A percentile compares a stretch with the other conserved stretches of the same genome.
Evolutionary conservation across 805 yeast genomes (phyloP).

Genomic region (Saccharomycopsis sp.): DNA sequence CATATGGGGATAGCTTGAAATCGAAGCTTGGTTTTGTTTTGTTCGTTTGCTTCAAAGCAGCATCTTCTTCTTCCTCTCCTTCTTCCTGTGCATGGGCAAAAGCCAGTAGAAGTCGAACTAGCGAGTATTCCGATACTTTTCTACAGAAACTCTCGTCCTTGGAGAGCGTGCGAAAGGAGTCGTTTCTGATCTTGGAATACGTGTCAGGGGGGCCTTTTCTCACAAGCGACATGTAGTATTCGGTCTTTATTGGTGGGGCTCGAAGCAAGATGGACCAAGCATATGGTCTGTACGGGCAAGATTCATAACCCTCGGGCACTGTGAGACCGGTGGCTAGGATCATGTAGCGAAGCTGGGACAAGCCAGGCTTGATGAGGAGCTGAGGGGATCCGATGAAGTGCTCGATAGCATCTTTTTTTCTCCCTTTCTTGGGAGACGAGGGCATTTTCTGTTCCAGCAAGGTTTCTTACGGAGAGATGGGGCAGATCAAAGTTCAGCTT

Average conservation of each 20-base stretch:
- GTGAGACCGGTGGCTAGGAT: slow-evolving; percentile 39
- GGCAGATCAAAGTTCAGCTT: too few species aligned
- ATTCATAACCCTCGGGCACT: slow-evolving; percentile 19
- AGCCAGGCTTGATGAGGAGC: slow-evolving; percentile 37
- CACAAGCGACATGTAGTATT: slow-evolving; percentile 45
- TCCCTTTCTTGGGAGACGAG: slow-evolving; percentile 26
- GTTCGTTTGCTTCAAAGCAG: slow-evolving; percentile 15
- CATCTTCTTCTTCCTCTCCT: slow-evolving; percentile 3
- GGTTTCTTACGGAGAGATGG: too few species aligned
- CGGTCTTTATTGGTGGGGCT: slow-evolving; percentile 47
- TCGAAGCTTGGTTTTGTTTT: slow-evolving; percentile 13
- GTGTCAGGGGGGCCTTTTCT: slow-evolving; percentile 49
- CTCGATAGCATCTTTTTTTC: slow-evolving; percentile 48
- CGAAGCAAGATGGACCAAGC: slow-evolving; percentile 75
- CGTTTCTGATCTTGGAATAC: slow-evolving; percentile 68
- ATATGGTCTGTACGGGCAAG: slow-evolving; percentile 38
- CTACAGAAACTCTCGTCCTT: slow-evolving; percentile 57
- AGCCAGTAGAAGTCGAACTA: slow-evolving; percentile 64
- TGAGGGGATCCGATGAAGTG: slow-evolving; percentile 38
- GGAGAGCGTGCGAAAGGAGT: slow-evolving; percentile 76
- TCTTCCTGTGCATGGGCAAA: slow-evolving; percentile 46
- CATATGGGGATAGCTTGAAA: slow-evolving; percentile 43
- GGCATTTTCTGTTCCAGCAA: too few species aligned
- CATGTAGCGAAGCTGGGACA: slow-evolving; percentile 45
- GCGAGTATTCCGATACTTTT: slow-evolving; percentile 58